phyloP scores from a whole-genome alignment of 257 asterid genomes.

The Schizonepeta tenuifolia region DNA sequence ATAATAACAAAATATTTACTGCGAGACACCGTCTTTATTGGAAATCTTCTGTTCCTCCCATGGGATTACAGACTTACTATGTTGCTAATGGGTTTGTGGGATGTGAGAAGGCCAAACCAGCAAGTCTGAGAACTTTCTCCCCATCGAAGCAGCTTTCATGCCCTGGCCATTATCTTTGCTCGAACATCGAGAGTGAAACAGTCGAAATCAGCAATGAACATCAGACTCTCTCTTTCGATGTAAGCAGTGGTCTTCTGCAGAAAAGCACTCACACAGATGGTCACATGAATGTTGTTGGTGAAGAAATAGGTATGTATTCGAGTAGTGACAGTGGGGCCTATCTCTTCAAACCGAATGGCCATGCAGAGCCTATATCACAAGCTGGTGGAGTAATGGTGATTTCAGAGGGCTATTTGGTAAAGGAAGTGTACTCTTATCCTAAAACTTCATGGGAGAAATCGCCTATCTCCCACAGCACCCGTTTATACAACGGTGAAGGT shows the following conservation, averaged over 20 bases:
- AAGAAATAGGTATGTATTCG: slow-evolving; percentile 81
- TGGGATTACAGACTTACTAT: slow-evolving; percentile 96
- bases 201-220: slow-evolving; percentile 69
- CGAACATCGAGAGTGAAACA: slow-evolving; percentile 60
- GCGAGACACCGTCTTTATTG: slow-evolving; percentile 91
- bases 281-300: slow-evolving; percentile 53
- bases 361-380: slow-evolving; percentile 63
- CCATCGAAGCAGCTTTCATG: slow-evolving; percentile 60
- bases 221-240: slow-evolving; percentile 62
- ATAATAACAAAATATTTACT: slow-evolving; percentile 55
- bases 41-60: slow-evolving; percentile 84
- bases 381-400: slow-evolving; percentile 70
- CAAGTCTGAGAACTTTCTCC: slow-evolving; percentile 51
- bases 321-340: slow-evolving; percentile 93
- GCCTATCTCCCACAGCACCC: slow-evolving; percentile 91
- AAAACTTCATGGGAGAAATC: slow-evolving; percentile 65
- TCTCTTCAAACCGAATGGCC: slow-evolving; percentile 87
- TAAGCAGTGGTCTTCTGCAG: slow-evolving; percentile 67
- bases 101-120: slow-evolving; percentile 97
- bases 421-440: slow-evolving; percentile 78
- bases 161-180: slow-evolving; percentile 74
- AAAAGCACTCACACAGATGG: slow-evolving; percentile 64
- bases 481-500: slow-evolving; percentile 59
- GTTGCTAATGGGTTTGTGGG: slow-evolving; percentile 96
- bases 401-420: slow-evolving; percentile 81